Base-by-base conservation (phyloP, 805 yeast genomes). In the Barnettozyma pratensis region DNA sequence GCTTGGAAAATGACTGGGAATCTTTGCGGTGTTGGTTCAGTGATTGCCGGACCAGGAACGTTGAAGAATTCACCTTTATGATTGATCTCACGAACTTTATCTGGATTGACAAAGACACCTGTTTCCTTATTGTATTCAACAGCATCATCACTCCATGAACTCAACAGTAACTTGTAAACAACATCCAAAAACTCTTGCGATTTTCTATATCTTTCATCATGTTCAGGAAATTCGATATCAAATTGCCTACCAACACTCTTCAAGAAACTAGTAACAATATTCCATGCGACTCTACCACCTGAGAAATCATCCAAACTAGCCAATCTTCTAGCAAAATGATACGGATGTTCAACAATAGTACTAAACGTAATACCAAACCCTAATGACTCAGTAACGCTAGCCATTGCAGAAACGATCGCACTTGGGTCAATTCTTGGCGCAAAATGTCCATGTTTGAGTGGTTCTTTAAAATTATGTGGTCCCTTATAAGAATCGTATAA, bases 271-370 rank as follows among this genome's bases (percentile, higher is more conserved):
- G 74, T 67, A 26, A 73, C 76, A 12, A 73, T 66, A 52, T 73
- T 73, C 77, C 77, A 73, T 14, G 76, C 77, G 44, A 73, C 57
- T 50, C 77, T 62, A 6, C 77, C 77, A 14, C 60, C 58, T 4
- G 73, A 64, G 39, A 71, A 62, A 48, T 72, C 73, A 51, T 73
- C 77, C 42, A 72, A 58, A 1, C 77, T 47, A 36, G 53, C 51
- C 4, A 55, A 26, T 8, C 54, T 37, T 38, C 56, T 46, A 7
- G 73, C 71, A 45, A 73, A 64, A 45, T 65, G 69, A 39, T 64
- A 68, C 0, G 77, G 77, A 32, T 66, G 67, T 43, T 73, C 77
- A 44, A 70, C 66, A 29, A 74, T 63, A 5, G 77, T 72, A n/a
- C 72, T 64, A 44, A 69, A 69, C 1, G 77, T 73, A 37, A 72